Percentiles rank a stretch among this genome's conserved stretches.
Evolutionary conservation across 352 stramenopile genomes (phyloP).

Genomic region (Discostella stelligera): DNA sequence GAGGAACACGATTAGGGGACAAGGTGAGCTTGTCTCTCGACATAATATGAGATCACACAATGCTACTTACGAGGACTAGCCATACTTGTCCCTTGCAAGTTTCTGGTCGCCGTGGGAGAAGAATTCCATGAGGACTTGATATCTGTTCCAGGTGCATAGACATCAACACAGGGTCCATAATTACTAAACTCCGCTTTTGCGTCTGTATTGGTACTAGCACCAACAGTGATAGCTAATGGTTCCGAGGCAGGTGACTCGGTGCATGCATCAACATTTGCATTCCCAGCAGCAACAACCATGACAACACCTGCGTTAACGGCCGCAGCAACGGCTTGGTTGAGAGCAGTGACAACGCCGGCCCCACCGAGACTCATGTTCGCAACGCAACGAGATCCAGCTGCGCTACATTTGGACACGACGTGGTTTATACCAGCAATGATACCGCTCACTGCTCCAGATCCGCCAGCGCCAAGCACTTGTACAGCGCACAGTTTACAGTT

Average conservation of each 20-base stretch:
- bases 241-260: slow-evolving; percentile 27
- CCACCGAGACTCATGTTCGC: slow-evolving; percentile 50
- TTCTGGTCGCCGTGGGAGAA: neutral
- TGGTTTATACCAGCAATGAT: slow-evolving; percentile 17
- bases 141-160: slow-evolving; percentile 30
- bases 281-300: slow-evolving; percentile 45
- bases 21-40: too few species aligned
- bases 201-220: slow-evolving; percentile 12
- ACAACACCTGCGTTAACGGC: slow-evolving; percentile 11
- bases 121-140: slow-evolving; percentile 28
- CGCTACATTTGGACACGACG: neutral
- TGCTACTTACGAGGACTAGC: slow-evolving; percentile 22
- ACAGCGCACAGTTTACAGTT: slow-evolving; percentile 8
- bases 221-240: slow-evolving; percentile 30
- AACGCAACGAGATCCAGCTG: too few species aligned
- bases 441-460: neutral
- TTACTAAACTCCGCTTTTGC: neutral
- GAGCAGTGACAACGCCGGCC: neutral
- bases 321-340: neutral
- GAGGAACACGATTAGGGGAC: too few species aligned
- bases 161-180: neutral
- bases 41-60: too few species aligned
- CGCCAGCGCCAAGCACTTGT: slow-evolving; percentile 10
- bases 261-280: slow-evolving; percentile 29
- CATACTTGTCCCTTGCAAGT: slow-evolving; percentile 23